A percentile compares a stretch with the other conserved stretches of the same genome.
phyloP scores from a whole-genome alignment of 805 yeast species.

The Yarrowia alimentaria region DNA sequence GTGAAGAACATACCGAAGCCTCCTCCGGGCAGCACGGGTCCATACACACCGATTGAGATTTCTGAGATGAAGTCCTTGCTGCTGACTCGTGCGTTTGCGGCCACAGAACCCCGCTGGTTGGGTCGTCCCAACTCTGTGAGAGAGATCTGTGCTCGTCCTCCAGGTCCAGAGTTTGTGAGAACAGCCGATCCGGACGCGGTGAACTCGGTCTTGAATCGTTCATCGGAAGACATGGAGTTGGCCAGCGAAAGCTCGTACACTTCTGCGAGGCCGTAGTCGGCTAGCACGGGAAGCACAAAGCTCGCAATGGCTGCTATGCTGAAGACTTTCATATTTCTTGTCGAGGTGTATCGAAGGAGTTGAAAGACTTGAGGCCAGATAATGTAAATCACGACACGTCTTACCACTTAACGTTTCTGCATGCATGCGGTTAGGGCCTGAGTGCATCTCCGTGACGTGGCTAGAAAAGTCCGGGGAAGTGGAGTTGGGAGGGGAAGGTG shows the following conservation, averaged over 20 bases:
- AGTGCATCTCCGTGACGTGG: too few species aligned
- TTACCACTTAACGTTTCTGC: too few species aligned
- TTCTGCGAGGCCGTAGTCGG: conserved; percentile 8
- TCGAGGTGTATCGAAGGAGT: neutral
- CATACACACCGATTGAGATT: conserved; percentile 36
- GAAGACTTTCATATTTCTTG: neutral
- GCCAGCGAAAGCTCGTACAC: conserved; percentile 14
- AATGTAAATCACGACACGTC: neutral
- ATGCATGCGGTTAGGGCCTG: too few species aligned
- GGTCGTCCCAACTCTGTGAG: conserved; percentile 23
- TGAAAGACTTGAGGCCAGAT: too few species aligned
- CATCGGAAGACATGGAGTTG: conserved; percentile 1
- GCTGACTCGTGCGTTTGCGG: conserved; percentile 37
- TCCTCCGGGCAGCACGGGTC: conserved; percentile 39
- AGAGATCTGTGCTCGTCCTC: conserved; percentile 12
- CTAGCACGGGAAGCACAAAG: conserved; percentile 7
- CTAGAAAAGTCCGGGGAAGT: too few species aligned
- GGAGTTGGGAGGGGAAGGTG: too few species aligned
- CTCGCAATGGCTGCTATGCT: conserved; percentile 1
- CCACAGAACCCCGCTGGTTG: conserved; percentile 39
- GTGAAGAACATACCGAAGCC: conserved; percentile 44
- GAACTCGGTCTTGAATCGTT: conserved; percentile 12
- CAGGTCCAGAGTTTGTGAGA: conserved; percentile 3
- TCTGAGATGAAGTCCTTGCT: conserved; percentile 42
- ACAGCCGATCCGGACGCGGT: conserved; percentile 18